phyloP scores from a whole-genome alignment of 495 filamentous ascomycete genomes.

The Oidiodendron maius region DNA sequence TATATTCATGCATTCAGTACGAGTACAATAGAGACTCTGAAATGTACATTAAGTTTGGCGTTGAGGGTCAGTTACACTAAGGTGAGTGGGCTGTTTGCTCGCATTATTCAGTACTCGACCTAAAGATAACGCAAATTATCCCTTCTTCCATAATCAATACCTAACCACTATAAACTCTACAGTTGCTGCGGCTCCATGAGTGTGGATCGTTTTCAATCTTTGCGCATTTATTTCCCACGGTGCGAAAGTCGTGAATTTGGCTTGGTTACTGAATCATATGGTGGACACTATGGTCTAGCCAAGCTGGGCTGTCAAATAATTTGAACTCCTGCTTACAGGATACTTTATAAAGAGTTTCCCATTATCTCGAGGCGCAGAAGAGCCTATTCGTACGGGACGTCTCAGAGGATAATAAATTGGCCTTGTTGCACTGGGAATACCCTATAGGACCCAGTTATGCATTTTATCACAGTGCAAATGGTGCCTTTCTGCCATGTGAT shows the following conservation, averaged over 20 bases:
- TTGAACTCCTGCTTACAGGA: neutral
- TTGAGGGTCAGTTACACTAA: neutral
- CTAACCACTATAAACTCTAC: constrained; percentile 40
- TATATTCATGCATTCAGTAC: too few relatives aligned
- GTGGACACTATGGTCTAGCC: constrained; percentile 47
- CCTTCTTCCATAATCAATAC: too few relatives aligned
- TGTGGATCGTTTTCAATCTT: constrained; percentile 53
- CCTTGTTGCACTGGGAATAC: constrained; percentile 50
- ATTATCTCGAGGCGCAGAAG: constrained; percentile 49
- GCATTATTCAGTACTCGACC: constrained; percentile 46
- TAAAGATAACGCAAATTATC: too few relatives aligned
- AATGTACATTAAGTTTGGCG: constrained; percentile 24
- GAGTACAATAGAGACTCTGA: constrained; percentile 2
- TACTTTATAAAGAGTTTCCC: too few relatives aligned
- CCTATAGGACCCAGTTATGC: too few relatives aligned
- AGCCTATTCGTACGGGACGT: constrained; percentile 31
- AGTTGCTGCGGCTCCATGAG: constrained; percentile 41
- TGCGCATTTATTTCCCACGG: constrained; percentile 45
- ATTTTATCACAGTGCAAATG: too few relatives aligned
- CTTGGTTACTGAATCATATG: constrained; percentile 51
- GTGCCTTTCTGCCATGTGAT: too few relatives aligned
- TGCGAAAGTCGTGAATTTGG: constrained; percentile 50
- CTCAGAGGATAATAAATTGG: constrained; percentile 40
- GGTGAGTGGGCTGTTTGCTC: constrained; percentile 54
- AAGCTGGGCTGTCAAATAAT: neutral